Base-by-base conservation (phyloP, 768 basidiomycete species). In the Tulasnella sp. region DNA sequence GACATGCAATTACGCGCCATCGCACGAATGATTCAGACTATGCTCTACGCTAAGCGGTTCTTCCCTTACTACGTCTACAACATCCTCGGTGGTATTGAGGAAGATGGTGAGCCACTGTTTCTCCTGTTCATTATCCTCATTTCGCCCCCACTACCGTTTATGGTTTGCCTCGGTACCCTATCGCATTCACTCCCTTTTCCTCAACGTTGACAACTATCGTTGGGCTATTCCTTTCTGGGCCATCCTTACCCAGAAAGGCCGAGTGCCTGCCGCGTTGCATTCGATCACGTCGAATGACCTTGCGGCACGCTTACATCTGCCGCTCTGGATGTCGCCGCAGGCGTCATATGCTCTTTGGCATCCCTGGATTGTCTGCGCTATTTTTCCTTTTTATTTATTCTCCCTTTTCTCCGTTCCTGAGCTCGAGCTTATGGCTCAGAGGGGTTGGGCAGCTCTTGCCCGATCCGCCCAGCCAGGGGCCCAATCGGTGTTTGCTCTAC, bases 21-120 rank as follows among this genome's bases (percentile, higher is more conserved):
- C 83, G 98, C 98, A n/a, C 91, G 98, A 78, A 88, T 99, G 82
- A 96, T 99, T 78, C 97, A 99, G 84, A 98, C 96, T 23, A 97
- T 99, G 94, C 89, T 99, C 37, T 99, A 99, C 84, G 92, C 89
- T 55, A 92, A 93, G 80, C 91, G 97, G 74, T 97, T 98, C 87
- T 99, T 99, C 90, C 98, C 98, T 0, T 99, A 93, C 88, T 99
- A 97, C 85, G 93, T 97, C 42, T 96, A 94, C 87, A 96, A 96
- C 85, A 95, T 98, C 83, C 90, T 98, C 44, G 94, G 95, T 74
- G 96, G 96, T 67, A 94, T 98, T 80, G 96, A 98, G 84, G 96
- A 96, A 83, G 96, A 98, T 83, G 96, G 96, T 96, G 82, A 81
- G 92, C 88, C 10, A 13, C 67, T n/a, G 39, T 71, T 77, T 20